These are phyloP conservation scores for Crassisporium funariophilum DNA, from an alignment of 768 basidiomycete genomes.

Conservation along the genomic window DNA sequence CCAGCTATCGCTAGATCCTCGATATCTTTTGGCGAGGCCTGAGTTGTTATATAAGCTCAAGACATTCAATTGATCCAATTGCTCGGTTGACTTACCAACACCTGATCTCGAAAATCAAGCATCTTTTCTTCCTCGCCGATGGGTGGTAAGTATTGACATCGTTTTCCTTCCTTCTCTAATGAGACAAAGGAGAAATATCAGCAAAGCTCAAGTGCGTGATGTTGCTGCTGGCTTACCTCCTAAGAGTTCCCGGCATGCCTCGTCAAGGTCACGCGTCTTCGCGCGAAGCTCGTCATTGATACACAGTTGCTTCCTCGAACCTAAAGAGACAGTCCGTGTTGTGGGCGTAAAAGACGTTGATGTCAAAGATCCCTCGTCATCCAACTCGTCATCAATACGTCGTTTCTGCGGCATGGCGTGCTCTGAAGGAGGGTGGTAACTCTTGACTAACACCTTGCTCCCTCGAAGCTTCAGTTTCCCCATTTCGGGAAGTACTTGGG, in stretches of 20 bases:
- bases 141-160: conserved; percentile 79
- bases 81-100: conserved; percentile 57
- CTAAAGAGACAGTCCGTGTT: conserved; percentile 78
- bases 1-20: conserved; percentile 87
- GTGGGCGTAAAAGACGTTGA: conserved; percentile 21
- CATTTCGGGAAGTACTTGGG: conserved; percentile 88
- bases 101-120: conserved; percentile 85
- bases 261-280: conserved; percentile 74
- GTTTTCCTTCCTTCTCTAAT: conserved; percentile 61
- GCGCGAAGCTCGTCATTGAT: conserved; percentile 80
- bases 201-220: not conserved
- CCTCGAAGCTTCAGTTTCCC: conserved; percentile 59
- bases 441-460: conserved; percentile 25
- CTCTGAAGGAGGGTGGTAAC: conserved; percentile 21
- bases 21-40: conserved; percentile 92
- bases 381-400: conserved; percentile 6
- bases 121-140: conserved; percentile 68
- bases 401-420: conserved; percentile 27
- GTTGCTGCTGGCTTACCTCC: conserved; percentile 46
- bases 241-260: conserved; percentile 82
- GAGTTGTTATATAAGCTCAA: conserved; percentile 3
- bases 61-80: not conserved
- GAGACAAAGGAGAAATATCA: not conserved
- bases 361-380: conserved; percentile 26
- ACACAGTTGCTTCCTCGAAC: conserved; percentile 89